phyloP scores from a whole-genome alignment of 2,329 filamentous ascomycete genomes.

The Fusarium denticulatum region DNA sequence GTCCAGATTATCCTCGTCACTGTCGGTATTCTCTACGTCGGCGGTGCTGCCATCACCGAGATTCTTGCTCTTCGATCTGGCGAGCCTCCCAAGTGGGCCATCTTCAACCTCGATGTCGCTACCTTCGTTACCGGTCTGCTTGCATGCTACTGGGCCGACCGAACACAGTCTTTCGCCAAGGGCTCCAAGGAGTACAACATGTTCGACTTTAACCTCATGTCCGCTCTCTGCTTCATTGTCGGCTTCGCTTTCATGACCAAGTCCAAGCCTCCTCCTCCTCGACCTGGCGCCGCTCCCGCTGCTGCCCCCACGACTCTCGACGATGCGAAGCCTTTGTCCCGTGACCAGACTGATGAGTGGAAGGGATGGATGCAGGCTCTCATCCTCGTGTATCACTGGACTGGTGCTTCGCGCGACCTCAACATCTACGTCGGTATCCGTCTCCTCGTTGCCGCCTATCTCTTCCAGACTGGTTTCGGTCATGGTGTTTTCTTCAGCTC shows the following conservation, averaged over 20 bases:
- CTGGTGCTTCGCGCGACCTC: slow-evolving; percentile 54
- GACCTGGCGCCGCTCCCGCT: slow-evolving; percentile 2
- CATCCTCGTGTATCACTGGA: slow-evolving; percentile 64
- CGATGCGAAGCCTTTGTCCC: slow-evolving; percentile 44
- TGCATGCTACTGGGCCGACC: slow-evolving; percentile 45
- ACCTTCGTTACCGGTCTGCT: slow-evolving; percentile 40
- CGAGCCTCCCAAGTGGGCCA: slow-evolving; percentile 6
- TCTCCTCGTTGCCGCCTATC: slow-evolving; percentile 66
- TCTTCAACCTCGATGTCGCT: slow-evolving; percentile 38
- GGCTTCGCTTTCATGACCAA: slow-evolving; percentile 36
- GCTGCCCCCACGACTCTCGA: slow-evolving; percentile 21
- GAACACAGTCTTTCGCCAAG: slow-evolving; percentile 45
- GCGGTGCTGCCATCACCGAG: slow-evolving; percentile 26
- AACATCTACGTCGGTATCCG: slow-evolving; percentile 65
- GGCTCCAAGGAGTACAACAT: slow-evolving; percentile 37
- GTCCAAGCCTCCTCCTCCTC: slow-evolving; percentile 15
- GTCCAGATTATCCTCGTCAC: slow-evolving; percentile 39
- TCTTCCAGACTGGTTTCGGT: slow-evolving; percentile 70
- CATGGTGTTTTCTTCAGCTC: slow-evolving; percentile 68
- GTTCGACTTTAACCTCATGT: slow-evolving; percentile 38
- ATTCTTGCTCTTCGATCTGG: slow-evolving; percentile 15
- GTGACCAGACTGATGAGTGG: slow-evolving; percentile 70
- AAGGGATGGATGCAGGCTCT: slow-evolving; percentile 72
- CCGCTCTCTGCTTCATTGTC: slow-evolving; percentile 17
- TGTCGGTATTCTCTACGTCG: slow-evolving; percentile 29